These are phyloP conservation scores for Geranomyces michiganensis DNA, from an alignment of 192 early-diverging fungal genomes.

Conservation along the genomic window DNA sequence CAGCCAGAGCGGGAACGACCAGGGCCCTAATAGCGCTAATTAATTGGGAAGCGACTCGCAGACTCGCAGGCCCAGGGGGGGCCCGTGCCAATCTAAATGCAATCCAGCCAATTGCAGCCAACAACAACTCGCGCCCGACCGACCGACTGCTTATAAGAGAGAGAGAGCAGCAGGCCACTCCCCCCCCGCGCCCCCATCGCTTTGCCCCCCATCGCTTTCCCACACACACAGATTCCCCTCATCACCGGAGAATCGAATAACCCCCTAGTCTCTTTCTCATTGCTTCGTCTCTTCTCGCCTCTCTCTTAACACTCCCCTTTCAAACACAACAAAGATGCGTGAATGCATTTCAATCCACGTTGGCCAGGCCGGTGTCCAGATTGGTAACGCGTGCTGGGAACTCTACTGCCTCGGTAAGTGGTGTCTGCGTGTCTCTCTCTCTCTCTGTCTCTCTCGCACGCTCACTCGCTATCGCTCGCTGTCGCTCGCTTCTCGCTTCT, in stretches of 20 bases:
- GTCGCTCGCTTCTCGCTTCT: background rate
- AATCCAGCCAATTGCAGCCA: too few species aligned
- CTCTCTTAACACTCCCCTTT: too few species aligned
- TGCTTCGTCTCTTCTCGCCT: background rate
- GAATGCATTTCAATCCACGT: slow-evolving; percentile 85
- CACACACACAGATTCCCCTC: slow-evolving; percentile 5
- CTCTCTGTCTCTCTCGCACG: background rate
- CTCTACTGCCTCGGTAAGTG: slow-evolving; percentile 75
- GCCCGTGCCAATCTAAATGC: too few species aligned
- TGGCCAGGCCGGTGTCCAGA: slow-evolving; percentile 98
- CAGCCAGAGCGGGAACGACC: too few species aligned
- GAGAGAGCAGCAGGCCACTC: too few species aligned
- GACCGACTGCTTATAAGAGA: too few species aligned
- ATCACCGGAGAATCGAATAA: slow-evolving; percentile 28
- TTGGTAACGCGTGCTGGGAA: slow-evolving; percentile 99
- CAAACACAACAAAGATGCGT: slow-evolving; percentile 54
- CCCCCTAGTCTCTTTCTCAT: background rate
- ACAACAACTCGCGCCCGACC: too few species aligned
- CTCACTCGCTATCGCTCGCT: background rate
- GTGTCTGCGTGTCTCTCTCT: background rate
- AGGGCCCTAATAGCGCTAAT: too few species aligned
- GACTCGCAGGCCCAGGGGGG: too few species aligned
- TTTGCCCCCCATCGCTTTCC: too few species aligned
- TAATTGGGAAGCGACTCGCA: too few species aligned
- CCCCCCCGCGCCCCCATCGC: background rate